phyloP scores from a whole-genome alignment of 2,329 filamentous ascomycete genomes.

The Calonectria montana region DNA sequence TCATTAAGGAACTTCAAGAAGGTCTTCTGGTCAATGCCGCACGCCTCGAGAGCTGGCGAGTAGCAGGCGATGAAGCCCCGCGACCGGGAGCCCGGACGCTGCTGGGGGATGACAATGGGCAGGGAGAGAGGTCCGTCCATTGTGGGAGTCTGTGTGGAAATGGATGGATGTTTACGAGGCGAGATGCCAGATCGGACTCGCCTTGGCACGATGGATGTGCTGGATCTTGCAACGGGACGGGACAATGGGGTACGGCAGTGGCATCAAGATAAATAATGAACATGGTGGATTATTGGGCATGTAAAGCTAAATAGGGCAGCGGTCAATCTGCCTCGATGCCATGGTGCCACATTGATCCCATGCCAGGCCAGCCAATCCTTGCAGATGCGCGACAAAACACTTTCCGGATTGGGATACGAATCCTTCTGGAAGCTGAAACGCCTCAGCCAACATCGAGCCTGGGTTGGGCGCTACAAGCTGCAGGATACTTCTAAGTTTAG shows the following conservation, averaged over 20 bases:
- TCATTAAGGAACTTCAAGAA: neutral
- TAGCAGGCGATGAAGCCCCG: constrained; percentile 2
- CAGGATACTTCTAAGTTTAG: neutral
- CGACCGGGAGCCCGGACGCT: neutral
- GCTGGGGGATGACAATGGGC: neutral
- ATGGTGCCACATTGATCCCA: constrained; percentile 2
- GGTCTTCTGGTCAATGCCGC: neutral
- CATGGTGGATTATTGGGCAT: neutral
- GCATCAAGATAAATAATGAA: constrained; percentile 1
- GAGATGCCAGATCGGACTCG: neutral
- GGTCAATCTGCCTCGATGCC: neutral
- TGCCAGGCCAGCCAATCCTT: neutral
- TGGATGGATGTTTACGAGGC: too few relatives aligned
- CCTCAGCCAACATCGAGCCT: neutral
- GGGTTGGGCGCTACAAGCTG: neutral
- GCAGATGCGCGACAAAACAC: constrained; percentile 1
- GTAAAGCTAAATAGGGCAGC: neutral
- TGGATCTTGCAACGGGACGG: neutral
- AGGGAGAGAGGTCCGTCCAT: neutral
- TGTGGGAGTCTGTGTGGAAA: neutral
- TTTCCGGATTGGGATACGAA: constrained; percentile 8
- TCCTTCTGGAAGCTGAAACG: constrained; percentile 2
- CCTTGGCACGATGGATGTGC: neutral
- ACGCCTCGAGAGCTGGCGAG: neutral
- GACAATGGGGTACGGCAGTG: neutral